These are phyloP conservation scores for Penicillium nordicum DNA, from an alignment of 2,329 filamentous ascomycete species.

Conservation along the genomic window DNA sequence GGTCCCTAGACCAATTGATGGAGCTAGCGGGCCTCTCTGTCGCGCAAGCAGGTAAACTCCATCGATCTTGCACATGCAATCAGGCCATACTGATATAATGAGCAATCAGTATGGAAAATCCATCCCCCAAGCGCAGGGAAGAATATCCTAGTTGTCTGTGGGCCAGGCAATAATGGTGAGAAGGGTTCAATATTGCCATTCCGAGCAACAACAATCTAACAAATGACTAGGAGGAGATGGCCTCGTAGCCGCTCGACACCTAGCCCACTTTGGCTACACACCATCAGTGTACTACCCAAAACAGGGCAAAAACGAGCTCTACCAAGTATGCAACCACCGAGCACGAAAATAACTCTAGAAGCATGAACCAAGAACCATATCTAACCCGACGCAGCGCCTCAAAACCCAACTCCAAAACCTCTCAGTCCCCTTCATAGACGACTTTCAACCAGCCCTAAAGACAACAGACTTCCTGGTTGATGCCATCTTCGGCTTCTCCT, in stretches of 20 bases:
- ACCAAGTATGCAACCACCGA: constrained; percentile 57
- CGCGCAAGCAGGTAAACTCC: constrained; percentile 71
- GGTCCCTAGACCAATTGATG: constrained; percentile 96
- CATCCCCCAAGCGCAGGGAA: constrained; percentile 71
- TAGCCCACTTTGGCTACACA: constrained; percentile 86
- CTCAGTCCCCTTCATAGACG: constrained; percentile 75
- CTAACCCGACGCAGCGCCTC: constrained; percentile 59
- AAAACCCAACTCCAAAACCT: constrained; percentile 81
- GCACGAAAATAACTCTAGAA: constrained; percentile 5
- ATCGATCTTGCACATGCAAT: not conserved
- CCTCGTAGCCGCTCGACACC: constrained; percentile 86
- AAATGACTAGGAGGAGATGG: constrained; percentile 73
- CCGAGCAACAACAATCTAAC: not conserved
- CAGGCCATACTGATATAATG: not conserved
- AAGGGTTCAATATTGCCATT: not conserved
- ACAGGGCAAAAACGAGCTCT: constrained; percentile 82
- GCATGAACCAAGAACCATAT: not conserved
- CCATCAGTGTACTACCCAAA: constrained; percentile 93
- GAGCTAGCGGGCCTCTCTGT: constrained; percentile 91
- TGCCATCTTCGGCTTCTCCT: constrained; percentile 94
- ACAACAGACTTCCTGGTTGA: constrained; percentile 80
- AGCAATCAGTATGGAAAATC: constrained; percentile 69
- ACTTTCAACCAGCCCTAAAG: constrained; percentile 66
- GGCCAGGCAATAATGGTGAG: constrained; percentile 66
- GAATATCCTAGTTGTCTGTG: constrained; percentile 82